Conservation (phyloP, 768 basidiomycete species). For the Lactarius pseudohatsudake region DNA sequence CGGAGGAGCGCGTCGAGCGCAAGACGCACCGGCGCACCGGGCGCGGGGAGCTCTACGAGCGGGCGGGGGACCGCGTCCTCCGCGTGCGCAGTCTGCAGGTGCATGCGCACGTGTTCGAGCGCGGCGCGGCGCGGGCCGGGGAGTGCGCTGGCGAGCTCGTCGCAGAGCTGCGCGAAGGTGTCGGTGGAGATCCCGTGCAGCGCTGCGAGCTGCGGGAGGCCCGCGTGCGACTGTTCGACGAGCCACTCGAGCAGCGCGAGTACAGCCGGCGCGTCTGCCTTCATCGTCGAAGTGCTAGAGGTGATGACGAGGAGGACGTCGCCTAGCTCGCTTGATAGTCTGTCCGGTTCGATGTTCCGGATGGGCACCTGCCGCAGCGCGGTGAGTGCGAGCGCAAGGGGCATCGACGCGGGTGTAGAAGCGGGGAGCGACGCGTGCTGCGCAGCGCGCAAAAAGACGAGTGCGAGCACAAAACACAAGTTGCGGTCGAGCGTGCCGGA, state of each 20-base stretch:
- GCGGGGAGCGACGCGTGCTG: conserved; percentile 32
- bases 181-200: conserved; percentile 51
- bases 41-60: conserved; percentile 9
- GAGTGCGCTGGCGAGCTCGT: conserved; percentile 38
- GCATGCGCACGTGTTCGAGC: conserved; percentile 38
- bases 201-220: conserved; percentile 44
- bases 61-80: conserved; percentile 24
- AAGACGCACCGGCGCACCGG: conserved; percentile 6
- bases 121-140: conserved; percentile 34
- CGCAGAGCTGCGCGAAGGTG: conserved; percentile 48
- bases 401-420: conserved; percentile 12
- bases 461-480: conserved; percentile 31
- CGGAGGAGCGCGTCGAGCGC: conserved; percentile 3
- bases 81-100: conserved; percentile 32
- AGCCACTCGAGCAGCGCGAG: conserved; percentile 58
- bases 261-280: conserved; percentile 37
- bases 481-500: conserved; percentile 33
- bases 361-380: conserved; percentile 24
- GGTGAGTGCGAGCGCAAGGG: conserved; percentile 17
- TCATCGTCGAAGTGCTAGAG: conserved; percentile 37
- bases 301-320: conserved; percentile 38
- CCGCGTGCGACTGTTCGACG: conserved; percentile 37
- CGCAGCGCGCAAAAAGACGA: conserved; percentile 33
- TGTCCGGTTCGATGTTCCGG: conserved; percentile 25
- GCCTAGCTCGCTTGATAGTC: conserved; percentile 39